phyloP scores from a whole-genome alignment of 306 rosid species.

The Begonia peltatifolia region DNA sequence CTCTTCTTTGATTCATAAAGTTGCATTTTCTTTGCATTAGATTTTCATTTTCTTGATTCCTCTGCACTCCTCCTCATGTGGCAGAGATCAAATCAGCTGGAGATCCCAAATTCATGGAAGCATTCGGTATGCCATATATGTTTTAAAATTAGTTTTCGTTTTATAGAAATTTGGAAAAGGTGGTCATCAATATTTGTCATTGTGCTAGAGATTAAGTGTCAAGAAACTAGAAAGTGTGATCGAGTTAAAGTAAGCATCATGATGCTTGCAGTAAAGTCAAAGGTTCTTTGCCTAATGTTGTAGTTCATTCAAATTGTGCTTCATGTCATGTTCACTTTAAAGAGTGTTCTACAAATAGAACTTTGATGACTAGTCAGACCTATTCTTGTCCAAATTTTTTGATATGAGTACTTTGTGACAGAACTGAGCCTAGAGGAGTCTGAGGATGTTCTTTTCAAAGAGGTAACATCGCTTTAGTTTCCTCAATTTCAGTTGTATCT shows the following conservation, averaged over 20 bases:
- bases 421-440: conserved; percentile 94
- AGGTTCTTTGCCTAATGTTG: no score
- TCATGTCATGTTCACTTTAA: no score
- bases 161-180: background rate
- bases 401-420: conserved; percentile 23
- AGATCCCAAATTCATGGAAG: conserved; percentile 91
- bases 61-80: conserved; percentile 2
- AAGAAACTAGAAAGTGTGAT: no score
- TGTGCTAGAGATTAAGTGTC: no score
- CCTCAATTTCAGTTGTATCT: background rate
- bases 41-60: no score
- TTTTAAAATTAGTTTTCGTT: background rate
- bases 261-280: no score
- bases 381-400: background rate
- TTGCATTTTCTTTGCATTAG: no score
- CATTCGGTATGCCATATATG: conserved; percentile 50
- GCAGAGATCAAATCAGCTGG: conserved; percentile 81
- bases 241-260: no score
- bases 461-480: conserved; percentile 11
- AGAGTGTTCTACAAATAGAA: no score
- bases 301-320: no score
- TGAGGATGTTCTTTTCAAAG: conserved; percentile 93
- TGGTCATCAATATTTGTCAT: background rate
- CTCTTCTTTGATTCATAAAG: no score
- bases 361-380: no score